These are phyloP conservation scores for Isoetes engelmannii DNA, from an alignment of 83 land plant species.

Conservation along the genomic window DNA sequence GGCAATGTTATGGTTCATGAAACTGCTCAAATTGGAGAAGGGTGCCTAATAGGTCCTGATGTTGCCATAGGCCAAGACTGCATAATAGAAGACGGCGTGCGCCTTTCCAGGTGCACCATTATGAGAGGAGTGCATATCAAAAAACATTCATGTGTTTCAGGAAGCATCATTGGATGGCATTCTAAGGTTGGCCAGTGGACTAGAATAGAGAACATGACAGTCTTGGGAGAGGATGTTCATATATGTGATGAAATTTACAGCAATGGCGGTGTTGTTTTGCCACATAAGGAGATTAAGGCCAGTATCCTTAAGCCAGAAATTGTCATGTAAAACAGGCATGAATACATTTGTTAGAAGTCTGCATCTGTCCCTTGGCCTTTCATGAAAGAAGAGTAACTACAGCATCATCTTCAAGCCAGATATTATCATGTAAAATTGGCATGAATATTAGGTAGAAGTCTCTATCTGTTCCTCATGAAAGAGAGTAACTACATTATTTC, in stretches of 20 bases:
- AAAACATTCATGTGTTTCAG: constrained; percentile 7
- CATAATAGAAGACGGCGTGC: constrained; percentile 11
- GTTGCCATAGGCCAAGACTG: constrained; percentile 10
- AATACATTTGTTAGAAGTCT: background rate
- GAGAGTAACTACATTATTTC: background rate
- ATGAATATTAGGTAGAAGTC: background rate
- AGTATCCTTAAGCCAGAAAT: constrained; percentile 9
- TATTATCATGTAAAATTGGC: background rate
- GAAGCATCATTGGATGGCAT: constrained; percentile 12
- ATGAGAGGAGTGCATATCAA: constrained; percentile 7
- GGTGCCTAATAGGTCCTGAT: constrained; percentile 12
- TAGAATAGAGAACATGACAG: constrained; percentile 12
- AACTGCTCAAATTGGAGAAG: background rate
- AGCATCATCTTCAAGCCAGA: background rate
- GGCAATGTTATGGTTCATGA: constrained; percentile 5
- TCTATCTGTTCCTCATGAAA: background rate
- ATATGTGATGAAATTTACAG: constrained; percentile 5
- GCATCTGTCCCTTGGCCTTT: background rate
- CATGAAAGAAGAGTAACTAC: background rate
- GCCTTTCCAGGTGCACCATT: constrained; percentile 9
- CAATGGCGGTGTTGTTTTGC: constrained; percentile 15
- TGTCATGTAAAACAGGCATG: background rate
- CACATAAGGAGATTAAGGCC: constrained; percentile 15
- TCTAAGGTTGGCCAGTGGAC: constrained; percentile 11
- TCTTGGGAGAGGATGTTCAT: constrained; percentile 7